These are phyloP conservation scores for Kluyveromyces dobzhanskii DNA, from an alignment of 805 yeast genomes.

Conservation along the genomic window DNA sequence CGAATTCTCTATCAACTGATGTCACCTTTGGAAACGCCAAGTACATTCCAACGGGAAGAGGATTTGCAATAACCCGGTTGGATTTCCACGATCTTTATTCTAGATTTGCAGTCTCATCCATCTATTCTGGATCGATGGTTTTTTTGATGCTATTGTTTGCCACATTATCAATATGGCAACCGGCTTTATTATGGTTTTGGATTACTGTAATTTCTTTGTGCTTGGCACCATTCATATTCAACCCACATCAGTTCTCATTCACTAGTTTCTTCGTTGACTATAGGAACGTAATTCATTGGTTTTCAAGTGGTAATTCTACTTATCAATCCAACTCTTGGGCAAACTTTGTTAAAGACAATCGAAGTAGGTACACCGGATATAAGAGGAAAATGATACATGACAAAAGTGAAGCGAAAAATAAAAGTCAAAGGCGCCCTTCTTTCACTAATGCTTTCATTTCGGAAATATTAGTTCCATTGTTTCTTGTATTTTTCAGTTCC, in stretches of 20 bases:
- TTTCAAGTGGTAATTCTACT: conserved; percentile 67
- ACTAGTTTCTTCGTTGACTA: conserved; percentile 66
- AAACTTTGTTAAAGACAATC: conserved; percentile 58
- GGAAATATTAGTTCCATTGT: conserved; percentile 66
- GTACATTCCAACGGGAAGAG: conserved; percentile 89
- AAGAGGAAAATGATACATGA: conserved; percentile 66
- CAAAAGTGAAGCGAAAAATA: conserved; percentile 52
- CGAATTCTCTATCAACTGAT: conserved; percentile 66
- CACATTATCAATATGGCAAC: conserved; percentile 73
- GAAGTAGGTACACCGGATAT: conserved; percentile 90
- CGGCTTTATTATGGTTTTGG: conserved; percentile 68
- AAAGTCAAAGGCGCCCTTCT: conserved; percentile 67
- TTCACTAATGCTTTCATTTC: conserved; percentile 70
- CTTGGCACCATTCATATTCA: conserved; percentile 64
- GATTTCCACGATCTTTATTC: conserved; percentile 68
- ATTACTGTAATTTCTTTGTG: conserved; percentile 56
- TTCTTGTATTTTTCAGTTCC: conserved; percentile 60
- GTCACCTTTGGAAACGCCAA: conserved; percentile 86
- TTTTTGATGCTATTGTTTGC: conserved; percentile 68
- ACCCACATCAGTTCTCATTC: conserved; percentile 70
- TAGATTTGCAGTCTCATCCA: conserved; percentile 65
- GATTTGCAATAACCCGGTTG: conserved; percentile 78
- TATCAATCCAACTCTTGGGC: conserved; percentile 75
- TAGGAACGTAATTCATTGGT: conserved; percentile 58
- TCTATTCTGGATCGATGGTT: conserved; percentile 68